Percentiles rank a stretch among this genome's conserved stretches.
Evolutionary conservation across 192 early-diverging fungal species (phyloP).

Genomic region (Coemansia aciculifera): DNA sequence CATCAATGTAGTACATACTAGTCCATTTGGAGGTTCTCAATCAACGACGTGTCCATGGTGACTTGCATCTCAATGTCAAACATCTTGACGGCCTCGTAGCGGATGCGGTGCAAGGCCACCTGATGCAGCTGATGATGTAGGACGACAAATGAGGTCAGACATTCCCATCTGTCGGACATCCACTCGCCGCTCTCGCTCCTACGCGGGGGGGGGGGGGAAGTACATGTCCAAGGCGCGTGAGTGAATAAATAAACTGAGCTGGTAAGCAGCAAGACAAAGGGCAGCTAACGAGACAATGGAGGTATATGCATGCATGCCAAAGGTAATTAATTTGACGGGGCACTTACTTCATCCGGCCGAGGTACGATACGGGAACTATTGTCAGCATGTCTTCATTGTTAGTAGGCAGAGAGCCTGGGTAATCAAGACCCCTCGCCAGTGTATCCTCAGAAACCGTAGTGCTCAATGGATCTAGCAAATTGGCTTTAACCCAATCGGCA

Average conservation of each 20-base stretch:
- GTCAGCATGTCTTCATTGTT: slow-evolving; percentile 24
- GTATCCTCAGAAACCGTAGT: slow-evolving; percentile 27
- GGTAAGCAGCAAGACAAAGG: neutral
- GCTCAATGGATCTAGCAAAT: slow-evolving; percentile 19
- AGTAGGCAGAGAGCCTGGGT: slow-evolving; percentile 44
- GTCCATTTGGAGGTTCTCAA: slow-evolving; percentile 21
- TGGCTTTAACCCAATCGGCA: slow-evolving; percentile 9
- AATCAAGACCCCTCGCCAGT: slow-evolving; percentile 37
- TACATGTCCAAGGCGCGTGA: neutral
- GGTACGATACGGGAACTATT: slow-evolving; percentile 47
- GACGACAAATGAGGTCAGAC: slow-evolving; percentile 46
- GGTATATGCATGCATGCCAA: neutral
- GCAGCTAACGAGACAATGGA: neutral
- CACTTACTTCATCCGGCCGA: slow-evolving; percentile 53
- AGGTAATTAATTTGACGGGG: neutral
- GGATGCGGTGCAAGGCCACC: slow-evolving; percentile 44
- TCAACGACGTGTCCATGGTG: slow-evolving; percentile 42
- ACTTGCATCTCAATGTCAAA: slow-evolving; percentile 54
- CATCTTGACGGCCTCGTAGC: slow-evolving; percentile 41
- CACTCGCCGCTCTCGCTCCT: slow-evolving; percentile 50
- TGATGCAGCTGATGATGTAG: slow-evolving; percentile 47
- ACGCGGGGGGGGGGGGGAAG: neutral
- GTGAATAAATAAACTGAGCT: neutral
- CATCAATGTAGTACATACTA: neutral
- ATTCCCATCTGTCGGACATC: slow-evolving; percentile 52